phyloP scores from a whole-genome alignment of 129 eudicot species.

The Helichrysum umbraculigerum region DNA sequence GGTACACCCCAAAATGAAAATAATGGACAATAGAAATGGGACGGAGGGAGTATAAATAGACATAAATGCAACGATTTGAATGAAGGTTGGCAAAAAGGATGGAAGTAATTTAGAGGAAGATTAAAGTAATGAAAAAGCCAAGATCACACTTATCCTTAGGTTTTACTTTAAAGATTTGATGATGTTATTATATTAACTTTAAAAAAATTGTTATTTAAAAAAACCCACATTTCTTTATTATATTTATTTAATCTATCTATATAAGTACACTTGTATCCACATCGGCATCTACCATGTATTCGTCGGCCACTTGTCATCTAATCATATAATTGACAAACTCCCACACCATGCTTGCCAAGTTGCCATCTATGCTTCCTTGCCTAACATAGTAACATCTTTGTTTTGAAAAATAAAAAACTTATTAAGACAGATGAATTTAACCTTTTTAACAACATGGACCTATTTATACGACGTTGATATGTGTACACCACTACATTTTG shows the following conservation, averaged over 20 bases:
- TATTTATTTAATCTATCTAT: background rate
- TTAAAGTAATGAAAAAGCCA: conserved; percentile 33
- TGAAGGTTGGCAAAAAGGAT: conserved; percentile 27
- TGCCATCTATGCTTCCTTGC: conserved; percentile 39
- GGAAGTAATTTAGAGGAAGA: conserved; percentile 22
- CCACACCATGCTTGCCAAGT: conserved; percentile 32
- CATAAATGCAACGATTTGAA: conserved; percentile 3
- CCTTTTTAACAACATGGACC: no score
- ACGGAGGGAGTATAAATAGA: no score
- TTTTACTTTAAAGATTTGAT: conserved; percentile 45
- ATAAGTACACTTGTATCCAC: conserved; percentile 27
- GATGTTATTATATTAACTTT: conserved; percentile 32
- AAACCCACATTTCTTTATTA: background rate
- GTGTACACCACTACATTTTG: no score
- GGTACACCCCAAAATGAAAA: no score
- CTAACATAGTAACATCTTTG: conserved; percentile 4
- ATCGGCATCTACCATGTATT: conserved; percentile 41
- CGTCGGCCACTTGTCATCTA: conserved; percentile 41
- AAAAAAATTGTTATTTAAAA: background rate
- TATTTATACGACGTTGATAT: no score
- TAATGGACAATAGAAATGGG: no score
- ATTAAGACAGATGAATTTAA: no score
- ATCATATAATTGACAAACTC: conserved; percentile 3
- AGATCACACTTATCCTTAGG: conserved; percentile 36
- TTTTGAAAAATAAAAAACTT: background rate